These are phyloP conservation scores for Mollisia scopiformis DNA, from an alignment of 2,329 filamentous ascomycete genomes.

Conservation along the genomic window DNA sequence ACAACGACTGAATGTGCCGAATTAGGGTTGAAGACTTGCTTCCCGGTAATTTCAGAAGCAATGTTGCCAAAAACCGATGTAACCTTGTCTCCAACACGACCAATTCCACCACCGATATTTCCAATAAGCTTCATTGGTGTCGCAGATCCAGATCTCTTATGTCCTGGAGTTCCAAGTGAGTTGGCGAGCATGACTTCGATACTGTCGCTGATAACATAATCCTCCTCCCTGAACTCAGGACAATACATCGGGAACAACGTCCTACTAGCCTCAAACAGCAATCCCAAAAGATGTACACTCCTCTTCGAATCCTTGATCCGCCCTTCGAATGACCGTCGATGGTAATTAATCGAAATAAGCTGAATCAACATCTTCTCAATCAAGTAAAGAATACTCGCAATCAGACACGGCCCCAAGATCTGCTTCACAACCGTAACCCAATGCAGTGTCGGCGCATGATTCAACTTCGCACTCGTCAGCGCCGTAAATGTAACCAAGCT, in stretches of 20 bases:
- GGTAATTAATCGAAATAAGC: slow-evolving; percentile 83
- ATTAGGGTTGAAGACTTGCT: slow-evolving; percentile 91
- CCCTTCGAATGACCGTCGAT: slow-evolving; percentile 80
- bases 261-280: slow-evolving; percentile 89
- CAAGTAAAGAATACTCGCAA: slow-evolving; percentile 71
- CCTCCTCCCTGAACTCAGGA: slow-evolving; percentile 86
- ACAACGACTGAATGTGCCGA: slow-evolving; percentile 88
- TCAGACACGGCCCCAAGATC: slow-evolving; percentile 68
- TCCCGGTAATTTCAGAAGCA: slow-evolving; percentile 92
- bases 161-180: slow-evolving; percentile 59
- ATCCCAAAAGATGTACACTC: slow-evolving; percentile 77
- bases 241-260: slow-evolving; percentile 92
- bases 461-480: slow-evolving; percentile 44
- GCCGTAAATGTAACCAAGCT: slow-evolving; percentile 64
- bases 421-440: slow-evolving; percentile 65
- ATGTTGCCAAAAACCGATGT: slow-evolving; percentile 92
- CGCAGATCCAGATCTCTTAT: slow-evolving; percentile 59
- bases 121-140: slow-evolving; percentile 78
- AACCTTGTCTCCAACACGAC: slow-evolving; percentile 87
- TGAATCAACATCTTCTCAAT: slow-evolving; percentile 81
- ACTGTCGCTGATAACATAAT: slow-evolving; percentile 87
- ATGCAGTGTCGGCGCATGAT: slow-evolving; percentile 22
- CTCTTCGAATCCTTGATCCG: slow-evolving; percentile 89
- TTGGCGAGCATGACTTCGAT: slow-evolving; percentile 69
- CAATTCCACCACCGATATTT: slow-evolving; percentile 71